phyloP scores from a whole-genome alignment of 1,284 basidiomycete genomes.

The Marasmius tenuissimus region DNA sequence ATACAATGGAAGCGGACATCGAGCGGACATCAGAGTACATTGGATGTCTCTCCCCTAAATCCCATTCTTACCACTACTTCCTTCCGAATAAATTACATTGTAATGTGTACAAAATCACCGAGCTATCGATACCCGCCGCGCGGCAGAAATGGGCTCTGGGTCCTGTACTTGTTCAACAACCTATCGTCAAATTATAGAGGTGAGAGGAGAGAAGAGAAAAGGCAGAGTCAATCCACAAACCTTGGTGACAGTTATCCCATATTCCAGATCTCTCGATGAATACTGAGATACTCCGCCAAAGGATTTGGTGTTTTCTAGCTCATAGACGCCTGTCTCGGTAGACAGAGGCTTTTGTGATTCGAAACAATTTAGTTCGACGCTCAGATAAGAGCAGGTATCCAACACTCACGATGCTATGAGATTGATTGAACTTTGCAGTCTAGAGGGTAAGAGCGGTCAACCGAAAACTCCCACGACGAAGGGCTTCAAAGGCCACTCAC shows the following conservation, averaged over 20 bases:
- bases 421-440: too few relatives aligned
- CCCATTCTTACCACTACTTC: too few relatives aligned
- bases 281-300: not conserved
- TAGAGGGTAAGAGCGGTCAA: too few relatives aligned
- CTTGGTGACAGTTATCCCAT: conserved; percentile 11
- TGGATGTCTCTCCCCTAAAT: too few relatives aligned
- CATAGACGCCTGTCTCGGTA: not conserved
- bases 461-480: too few relatives aligned
- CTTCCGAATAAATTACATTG: too few relatives aligned
- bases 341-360: not conserved
- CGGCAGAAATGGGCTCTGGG: not conserved
- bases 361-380: not conserved
- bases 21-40: too few relatives aligned
- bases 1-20: too few relatives aligned
- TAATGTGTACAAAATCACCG: too few relatives aligned
- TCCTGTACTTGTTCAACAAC: not conserved
- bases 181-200: not conserved
- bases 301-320: conserved; percentile 7
- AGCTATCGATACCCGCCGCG: not conserved
- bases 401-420: not conserved
- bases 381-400: not conserved
- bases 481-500: too few relatives aligned
- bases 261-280: conserved; percentile 5
- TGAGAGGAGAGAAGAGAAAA: not conserved
- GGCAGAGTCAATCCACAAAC: not conserved